These are phyloP conservation scores for Tremellales sp. DNA, from an alignment of 1,284 basidiomycete genomes.

Conservation along the genomic window DNA sequence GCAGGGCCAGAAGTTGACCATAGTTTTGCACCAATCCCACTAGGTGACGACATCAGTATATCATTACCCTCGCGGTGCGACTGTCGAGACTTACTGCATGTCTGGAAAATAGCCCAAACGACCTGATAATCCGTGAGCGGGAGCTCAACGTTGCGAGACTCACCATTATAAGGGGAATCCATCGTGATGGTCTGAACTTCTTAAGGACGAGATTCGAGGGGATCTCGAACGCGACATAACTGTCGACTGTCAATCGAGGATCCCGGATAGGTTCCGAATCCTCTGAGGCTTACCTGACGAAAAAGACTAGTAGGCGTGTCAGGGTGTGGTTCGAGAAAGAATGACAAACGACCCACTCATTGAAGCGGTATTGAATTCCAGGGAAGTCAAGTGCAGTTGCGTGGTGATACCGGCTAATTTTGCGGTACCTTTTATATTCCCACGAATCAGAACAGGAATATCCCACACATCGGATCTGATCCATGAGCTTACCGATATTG, in stretches of 20 bases:
- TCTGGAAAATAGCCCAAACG: conserved; percentile 43
- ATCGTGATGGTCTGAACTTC: conserved; percentile 44
- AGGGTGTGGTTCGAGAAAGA: not conserved
- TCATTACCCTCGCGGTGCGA: too few species aligned
- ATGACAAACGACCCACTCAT: conserved; percentile 33
- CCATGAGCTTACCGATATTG: conserved; percentile 47
- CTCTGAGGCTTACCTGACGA: conserved; percentile 26
- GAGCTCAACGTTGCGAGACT: not conserved
- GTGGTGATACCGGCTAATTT: conserved; percentile 37
- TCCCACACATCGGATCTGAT: not conserved
- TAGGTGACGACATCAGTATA: conserved; percentile 4
- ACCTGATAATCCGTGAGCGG: conserved; percentile 7
- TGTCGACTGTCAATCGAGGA: conserved; percentile 28
- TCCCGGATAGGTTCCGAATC: conserved; percentile 3
- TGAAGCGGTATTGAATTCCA: conserved; percentile 46
- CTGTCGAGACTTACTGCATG: conserved; percentile 30
- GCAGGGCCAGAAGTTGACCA: conserved; percentile 44
- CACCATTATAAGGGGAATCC: conserved; percentile 46
- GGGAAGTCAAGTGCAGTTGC: conserved; percentile 45
- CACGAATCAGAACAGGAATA: not conserved
- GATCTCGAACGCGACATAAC: conserved; percentile 50
- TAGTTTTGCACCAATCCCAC: conserved; percentile 50
- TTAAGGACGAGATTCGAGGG: conserved; percentile 51
- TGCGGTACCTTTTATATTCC: not conserved
- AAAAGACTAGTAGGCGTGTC: conserved; percentile 32